These are phyloP conservation scores for Phytophthora fragariaefolia DNA, from an alignment of 352 stramenopile genomes.

Conservation along the genomic window DNA sequence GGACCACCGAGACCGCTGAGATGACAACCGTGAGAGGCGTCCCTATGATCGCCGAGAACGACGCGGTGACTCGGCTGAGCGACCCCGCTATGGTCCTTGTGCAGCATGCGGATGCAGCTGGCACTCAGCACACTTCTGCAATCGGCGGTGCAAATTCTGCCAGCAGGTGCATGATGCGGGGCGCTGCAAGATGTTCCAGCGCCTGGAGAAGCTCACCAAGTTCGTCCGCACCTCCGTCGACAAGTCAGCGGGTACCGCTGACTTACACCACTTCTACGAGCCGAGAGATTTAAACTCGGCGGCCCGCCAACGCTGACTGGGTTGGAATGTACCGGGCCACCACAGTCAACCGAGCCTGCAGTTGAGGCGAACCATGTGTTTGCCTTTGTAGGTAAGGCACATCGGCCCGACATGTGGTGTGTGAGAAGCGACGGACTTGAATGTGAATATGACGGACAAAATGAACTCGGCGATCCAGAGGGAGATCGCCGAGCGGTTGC, in stretches of 20 bases:
- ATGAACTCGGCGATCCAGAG: too few relatives aligned
- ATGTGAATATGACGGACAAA: too few relatives aligned
- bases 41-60: too few relatives aligned
- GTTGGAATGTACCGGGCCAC: constrained; percentile 7
- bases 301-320: constrained; percentile 15
- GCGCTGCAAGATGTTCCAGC: constrained; percentile 3
- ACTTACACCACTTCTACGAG: constrained; percentile 1
- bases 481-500: too few relatives aligned
- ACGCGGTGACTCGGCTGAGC: too few relatives aligned
- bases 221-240: not conserved
- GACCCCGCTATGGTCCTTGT: constrained; percentile 17
- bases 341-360: constrained; percentile 11
- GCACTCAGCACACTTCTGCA: constrained; percentile 9
- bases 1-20: too few relatives aligned
- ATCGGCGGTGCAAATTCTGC: not conserved
- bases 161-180: constrained; percentile 7
- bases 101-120: not conserved
- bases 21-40: too few relatives aligned
- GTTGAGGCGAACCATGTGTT: constrained; percentile 5
- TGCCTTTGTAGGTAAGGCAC: too few relatives aligned
- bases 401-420: too few relatives aligned
- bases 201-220: constrained; percentile 1
- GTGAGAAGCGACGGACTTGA: too few relatives aligned
- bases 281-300: constrained; percentile 18
- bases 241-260: constrained; percentile 4